phyloP scores from a whole-genome alignment of 2,329 filamentous ascomycete genomes.

The Phialophora tarda region DNA sequence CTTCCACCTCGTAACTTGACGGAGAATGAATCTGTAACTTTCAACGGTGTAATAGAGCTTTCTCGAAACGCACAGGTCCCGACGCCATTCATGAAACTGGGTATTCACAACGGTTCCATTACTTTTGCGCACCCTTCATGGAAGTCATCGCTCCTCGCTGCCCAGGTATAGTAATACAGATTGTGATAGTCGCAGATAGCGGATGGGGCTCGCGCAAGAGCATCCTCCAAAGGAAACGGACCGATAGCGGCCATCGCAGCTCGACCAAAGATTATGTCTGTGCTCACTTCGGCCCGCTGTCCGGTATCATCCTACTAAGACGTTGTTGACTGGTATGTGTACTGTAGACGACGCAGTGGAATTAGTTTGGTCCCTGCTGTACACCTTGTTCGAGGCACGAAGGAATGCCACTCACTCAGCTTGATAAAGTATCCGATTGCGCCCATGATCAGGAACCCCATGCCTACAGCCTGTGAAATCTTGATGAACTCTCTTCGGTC shows the following conservation, averaged over 20 bases:
- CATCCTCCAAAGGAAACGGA: background rate
- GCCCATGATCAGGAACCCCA: slow-evolving; percentile 66
- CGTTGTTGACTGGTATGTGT: slow-evolving; percentile 59
- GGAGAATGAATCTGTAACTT: background rate
- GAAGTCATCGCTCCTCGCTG: slow-evolving; percentile 5
- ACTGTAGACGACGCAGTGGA: slow-evolving; percentile 43
- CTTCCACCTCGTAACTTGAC: background rate
- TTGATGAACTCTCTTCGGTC: slow-evolving; percentile 66
- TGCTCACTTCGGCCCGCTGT: background rate
- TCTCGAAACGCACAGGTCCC: background rate
- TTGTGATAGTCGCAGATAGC: background rate
- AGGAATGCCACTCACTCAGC: slow-evolving; percentile 55
- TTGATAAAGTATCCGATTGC: slow-evolving; percentile 66
- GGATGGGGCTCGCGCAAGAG: background rate
- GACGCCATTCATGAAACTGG: background rate
- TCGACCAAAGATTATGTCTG: background rate
- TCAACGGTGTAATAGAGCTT: background rate
- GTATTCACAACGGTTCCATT: background rate
- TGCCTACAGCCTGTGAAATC: slow-evolving; percentile 65
- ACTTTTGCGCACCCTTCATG: background rate
- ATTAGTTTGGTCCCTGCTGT: background rate
- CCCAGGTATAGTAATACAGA: slow-evolving; percentile 3
- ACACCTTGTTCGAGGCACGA: background rate
- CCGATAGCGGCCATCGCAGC: background rate
- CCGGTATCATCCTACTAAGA: slow-evolving; percentile 51